Base-by-base conservation (phyloP, 2,329 filamentous ascomycete species). In the Endothia cerciana region DNA sequence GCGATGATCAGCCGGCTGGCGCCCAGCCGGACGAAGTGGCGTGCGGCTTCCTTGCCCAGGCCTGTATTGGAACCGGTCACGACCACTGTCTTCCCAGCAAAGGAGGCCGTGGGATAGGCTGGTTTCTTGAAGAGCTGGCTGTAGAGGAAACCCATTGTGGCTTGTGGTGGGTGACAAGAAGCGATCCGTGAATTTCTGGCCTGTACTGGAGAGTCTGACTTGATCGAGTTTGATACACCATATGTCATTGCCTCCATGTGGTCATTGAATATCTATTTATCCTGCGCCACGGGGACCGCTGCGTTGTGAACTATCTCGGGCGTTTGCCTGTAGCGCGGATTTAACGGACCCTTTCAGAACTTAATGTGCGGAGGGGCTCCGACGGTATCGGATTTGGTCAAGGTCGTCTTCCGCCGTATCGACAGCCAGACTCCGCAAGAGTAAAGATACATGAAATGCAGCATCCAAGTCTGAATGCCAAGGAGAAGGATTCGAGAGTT, bases 1-100 rank as follows among this genome's bases (percentile, higher is more conserved):
- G 68, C 70, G 17, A 71, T 63, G 33, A 71, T 64, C 17, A 71
- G 43, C 11, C 63, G 68, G 60, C 55, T 53, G 41, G 68, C 65
- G 17, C 67, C 67, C 4, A 71, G 62, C 1, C 65, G 64, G 45
- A 64, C 62, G 36, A 56, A 43, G 28, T 63, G 61, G 8, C 61
- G 49, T 10, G 61, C 61, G 25, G 61, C 51, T 57, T 63, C 61
- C 36, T 63, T 63, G 10, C 61, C 61, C 4, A 63, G 40, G 11
- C 61, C 61, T n/a, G 33, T 56, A 36, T 63, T 63, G 38, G 49
- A n/a, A 22, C 61, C 61, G 1, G 61, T 63, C 11, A 63, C 41
- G 5, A 63, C 25, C 2, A 63, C 49, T n/a, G 61, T 63, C 38
- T 63, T 63, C 15, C 51, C 61, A 36, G 57, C 51, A 28, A 65